Conservation (phyloP, 2,329 filamentous ascomycete species). For the Ophiostoma angusticollis region DNA sequence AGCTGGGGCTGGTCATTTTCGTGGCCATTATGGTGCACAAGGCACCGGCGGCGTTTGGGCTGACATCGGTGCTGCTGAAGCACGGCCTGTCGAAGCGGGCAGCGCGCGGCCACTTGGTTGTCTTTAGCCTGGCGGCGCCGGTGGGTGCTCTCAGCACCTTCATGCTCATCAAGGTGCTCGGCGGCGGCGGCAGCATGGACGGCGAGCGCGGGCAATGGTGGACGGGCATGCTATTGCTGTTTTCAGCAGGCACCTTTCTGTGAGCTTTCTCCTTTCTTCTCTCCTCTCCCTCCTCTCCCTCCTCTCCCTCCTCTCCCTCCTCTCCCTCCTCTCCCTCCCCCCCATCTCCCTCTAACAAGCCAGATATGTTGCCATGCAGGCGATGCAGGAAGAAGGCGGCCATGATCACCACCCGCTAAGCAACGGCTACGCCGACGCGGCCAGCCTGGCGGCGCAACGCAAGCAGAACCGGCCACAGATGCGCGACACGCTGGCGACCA, state of each 20-base stretch:
- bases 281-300: background rate
- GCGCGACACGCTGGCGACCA: slow-evolving; percentile 56
- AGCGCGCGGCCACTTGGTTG: slow-evolving; percentile 69
- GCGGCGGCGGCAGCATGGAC: slow-evolving; percentile 41
- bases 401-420: slow-evolving; percentile 35
- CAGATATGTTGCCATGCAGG: slow-evolving; percentile 96
- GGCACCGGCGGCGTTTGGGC: slow-evolving; percentile 84
- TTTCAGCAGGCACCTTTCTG: slow-evolving; percentile 92
- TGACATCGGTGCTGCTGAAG: slow-evolving; percentile 81
- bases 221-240: slow-evolving; percentile 86
- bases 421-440: slow-evolving; percentile 44
- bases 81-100: slow-evolving; percentile 81
- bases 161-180: slow-evolving; percentile 61
- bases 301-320: slow-evolving; percentile 14
- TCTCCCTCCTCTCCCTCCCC: background rate
- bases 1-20: slow-evolving; percentile 83
- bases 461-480: slow-evolving; percentile 45
- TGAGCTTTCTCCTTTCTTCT: slow-evolving; percentile 35
- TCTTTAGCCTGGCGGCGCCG: slow-evolving; percentile 87
- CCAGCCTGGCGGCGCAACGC: slow-evolving; percentile 27
- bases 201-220: slow-evolving; percentile 64
- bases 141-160: slow-evolving; percentile 76
- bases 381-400: slow-evolving; percentile 69
- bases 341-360: background rate
- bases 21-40: slow-evolving; percentile 96